phyloP scores from a whole-genome alignment of 140 eudicot genomes.

The Stevia rebaudiana region DNA sequence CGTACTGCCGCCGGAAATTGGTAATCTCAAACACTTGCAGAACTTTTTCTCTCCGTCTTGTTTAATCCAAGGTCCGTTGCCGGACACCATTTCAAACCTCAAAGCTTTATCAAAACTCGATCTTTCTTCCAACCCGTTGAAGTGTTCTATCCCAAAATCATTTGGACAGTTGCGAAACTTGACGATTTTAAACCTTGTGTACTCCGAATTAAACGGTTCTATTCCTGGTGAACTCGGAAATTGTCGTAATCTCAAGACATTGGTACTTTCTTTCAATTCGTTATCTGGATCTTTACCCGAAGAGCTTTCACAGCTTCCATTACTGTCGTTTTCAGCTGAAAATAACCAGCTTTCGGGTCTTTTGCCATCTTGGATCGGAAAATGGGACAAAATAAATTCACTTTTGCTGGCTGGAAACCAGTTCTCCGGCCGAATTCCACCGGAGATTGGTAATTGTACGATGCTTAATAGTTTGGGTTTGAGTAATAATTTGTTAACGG shows the following conservation, averaged over 20 bases:
- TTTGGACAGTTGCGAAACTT: slow-evolving; percentile 46
- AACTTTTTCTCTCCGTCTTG: slow-evolving; percentile 51
- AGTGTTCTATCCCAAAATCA: slow-evolving; percentile 53
- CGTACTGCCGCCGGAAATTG: slow-evolving; percentile 55
- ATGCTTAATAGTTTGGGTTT: slow-evolving; percentile 42
- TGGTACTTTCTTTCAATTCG: slow-evolving; percentile 64
- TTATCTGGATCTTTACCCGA: slow-evolving; percentile 61
- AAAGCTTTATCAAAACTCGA: slow-evolving; percentile 49
- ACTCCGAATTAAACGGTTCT: slow-evolving; percentile 55
- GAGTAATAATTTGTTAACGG: slow-evolving; percentile 54
- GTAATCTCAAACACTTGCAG: slow-evolving; percentile 39
- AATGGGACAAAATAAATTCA: slow-evolving; percentile 54
- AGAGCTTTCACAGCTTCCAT: slow-evolving; percentile 44
- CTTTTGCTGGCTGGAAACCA: slow-evolving; percentile 49
- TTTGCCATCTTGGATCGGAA: slow-evolving; percentile 60
- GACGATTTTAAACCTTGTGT: slow-evolving; percentile 45
- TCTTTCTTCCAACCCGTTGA: slow-evolving; percentile 72
- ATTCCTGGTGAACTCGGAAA: slow-evolving; percentile 68
- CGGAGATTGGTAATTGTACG: slow-evolving; percentile 64
- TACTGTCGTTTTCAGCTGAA: slow-evolving; percentile 52
- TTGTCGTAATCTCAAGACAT: slow-evolving; percentile 41
- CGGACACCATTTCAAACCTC: slow-evolving; percentile 45
- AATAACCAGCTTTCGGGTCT: slow-evolving; percentile 61
- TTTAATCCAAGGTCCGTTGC: slow-evolving; percentile 61
- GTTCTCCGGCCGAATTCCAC: slow-evolving; percentile 57